Base-by-base conservation (phyloP, 2,329 filamentous ascomycete species). In the Delphinella strobiligena region DNA sequence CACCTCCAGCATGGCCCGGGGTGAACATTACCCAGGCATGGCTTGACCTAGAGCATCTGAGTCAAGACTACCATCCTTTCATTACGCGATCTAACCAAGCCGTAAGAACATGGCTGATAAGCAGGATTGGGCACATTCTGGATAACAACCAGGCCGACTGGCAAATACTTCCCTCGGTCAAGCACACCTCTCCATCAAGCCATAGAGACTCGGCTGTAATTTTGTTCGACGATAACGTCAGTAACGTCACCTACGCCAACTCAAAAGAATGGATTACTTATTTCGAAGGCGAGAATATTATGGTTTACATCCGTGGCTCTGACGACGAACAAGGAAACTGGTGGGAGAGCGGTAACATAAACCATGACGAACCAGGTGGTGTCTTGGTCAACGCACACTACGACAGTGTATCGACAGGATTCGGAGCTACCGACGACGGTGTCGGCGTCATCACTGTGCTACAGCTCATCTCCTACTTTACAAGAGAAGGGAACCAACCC, bases 311-410 rank as follows among this genome's bases (percentile, higher is more conserved):
- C 43, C 80, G 84, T 34, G 91, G 91, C 22, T 75, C 71, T 29
- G 75, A 87, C 38, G 78, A 82, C 33, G 74, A 80, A 18, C 65
- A 72, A 19, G 78, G 78, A 7, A 69, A 75, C 32, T 93, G 84
- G 82, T 93, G 82, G 83, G 63, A 41, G 64, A 64, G 36, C 18
- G 43, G 45, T 29, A 27, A 43, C 36, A 7, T 12, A n/a, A 31
- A 51, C 45, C 44, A 58, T 47, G 31, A 70, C 45, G 71, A 72
- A 7, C 40, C 42, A 2, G 82, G 83, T 14, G 85, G 87, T 22
- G 86, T 94, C 14, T 71, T 98, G 33, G 82, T 96, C 49, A 96
- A 95, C 58, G 88, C 89, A 14, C 91, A 96, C 56, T 94, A 91
- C 55, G 91, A 94, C 61, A 88, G 82, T 42, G 91, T 96, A 4